Percentiles rank a stretch among this genome's conserved stretches.
Evolutionary conservation across 805 yeast genomes (phyloP).

Genomic region (Cyberlindnera bimundalis): DNA sequence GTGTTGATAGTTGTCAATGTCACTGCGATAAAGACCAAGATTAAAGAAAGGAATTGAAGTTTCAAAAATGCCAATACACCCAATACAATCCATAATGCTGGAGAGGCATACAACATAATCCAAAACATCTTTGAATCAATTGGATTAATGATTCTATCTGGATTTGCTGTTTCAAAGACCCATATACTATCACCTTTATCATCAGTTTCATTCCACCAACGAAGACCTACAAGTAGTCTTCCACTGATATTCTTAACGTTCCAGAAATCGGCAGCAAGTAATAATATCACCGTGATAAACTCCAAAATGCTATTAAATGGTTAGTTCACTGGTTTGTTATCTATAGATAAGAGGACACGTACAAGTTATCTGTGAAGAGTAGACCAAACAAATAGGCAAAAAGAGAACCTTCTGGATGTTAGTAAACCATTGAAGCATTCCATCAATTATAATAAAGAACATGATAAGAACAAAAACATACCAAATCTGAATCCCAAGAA

Average conservation of each 20-base stretch:
- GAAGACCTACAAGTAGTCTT: conserved; percentile 79
- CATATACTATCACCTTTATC: conserved; percentile 49
- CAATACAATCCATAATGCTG: conserved; percentile 69
- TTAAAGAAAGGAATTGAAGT: conserved; percentile 64
- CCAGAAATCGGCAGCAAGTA: conserved; percentile 91
- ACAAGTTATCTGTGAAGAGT: conserved; percentile 59
- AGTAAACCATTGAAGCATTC: background rate
- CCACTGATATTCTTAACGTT: conserved; percentile 90
- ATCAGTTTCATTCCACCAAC: conserved; percentile 95
- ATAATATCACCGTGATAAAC: conserved; percentile 72
- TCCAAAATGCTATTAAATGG: conserved; percentile 47
- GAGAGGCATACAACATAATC: conserved; percentile 72
- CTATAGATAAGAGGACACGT: conserved; percentile 8
- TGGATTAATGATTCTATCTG: conserved; percentile 71
- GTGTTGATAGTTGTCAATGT: conserved; percentile 77
- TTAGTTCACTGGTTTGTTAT: background rate
- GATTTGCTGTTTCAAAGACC: conserved; percentile 88
- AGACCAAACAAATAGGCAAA: conserved; percentile 68
- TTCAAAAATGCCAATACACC: conserved; percentile 77
- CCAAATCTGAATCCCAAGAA: conserved; percentile 60
- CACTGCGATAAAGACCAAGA: conserved; percentile 63
- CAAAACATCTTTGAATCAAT: conserved; percentile 90
- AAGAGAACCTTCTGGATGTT: conserved; percentile 40
- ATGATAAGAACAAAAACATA: conserved; percentile 11
- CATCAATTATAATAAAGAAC: no score